phyloP scores from a whole-genome alignment of 768 basidiomycete species.

The Goffeauzyma gilvescens region DNA sequence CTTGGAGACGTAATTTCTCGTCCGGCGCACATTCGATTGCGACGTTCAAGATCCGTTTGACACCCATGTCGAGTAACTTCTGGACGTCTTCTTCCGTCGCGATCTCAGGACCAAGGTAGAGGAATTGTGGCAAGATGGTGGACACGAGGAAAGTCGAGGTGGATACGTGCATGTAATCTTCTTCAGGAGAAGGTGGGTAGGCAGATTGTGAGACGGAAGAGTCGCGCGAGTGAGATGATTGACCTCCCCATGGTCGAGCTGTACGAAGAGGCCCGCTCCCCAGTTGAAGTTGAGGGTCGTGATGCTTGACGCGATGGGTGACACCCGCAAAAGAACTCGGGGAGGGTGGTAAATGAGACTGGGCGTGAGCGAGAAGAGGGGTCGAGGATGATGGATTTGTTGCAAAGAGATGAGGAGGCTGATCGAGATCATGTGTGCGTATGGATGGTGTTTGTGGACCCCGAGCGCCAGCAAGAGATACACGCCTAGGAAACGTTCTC shows the following conservation, averaged over 20 bases:
- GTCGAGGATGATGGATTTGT: constrained; percentile 11
- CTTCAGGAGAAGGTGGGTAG: background rate
- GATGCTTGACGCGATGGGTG: background rate
- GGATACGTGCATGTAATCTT: background rate
- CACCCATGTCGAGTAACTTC: constrained; percentile 53
- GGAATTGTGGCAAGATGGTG: constrained; percentile 72
- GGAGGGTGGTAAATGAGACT: constrained; percentile 19
- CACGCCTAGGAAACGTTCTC: background rate
- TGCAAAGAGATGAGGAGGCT: constrained; percentile 12
- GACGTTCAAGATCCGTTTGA: constrained; percentile 75
- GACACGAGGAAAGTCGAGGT: constrained; percentile 49
- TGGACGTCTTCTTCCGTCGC: constrained; percentile 54
- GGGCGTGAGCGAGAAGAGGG: constrained; percentile 3
- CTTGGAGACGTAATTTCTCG: constrained; percentile 47
- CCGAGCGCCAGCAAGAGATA: background rate
- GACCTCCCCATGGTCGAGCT: background rate
- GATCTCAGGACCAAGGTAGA: constrained; percentile 79
- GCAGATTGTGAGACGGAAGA: background rate
- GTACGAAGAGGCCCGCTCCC: background rate
- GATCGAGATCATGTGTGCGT: background rate
- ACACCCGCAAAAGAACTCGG: constrained; percentile 18
- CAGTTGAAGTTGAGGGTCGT: background rate
- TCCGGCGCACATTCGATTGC: constrained; percentile 70
- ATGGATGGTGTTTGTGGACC: background rate
- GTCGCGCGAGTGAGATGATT: no score